Base-by-base conservation (phyloP, 1,139 yeast species). In the Saccharomyces hybrid region DNA sequence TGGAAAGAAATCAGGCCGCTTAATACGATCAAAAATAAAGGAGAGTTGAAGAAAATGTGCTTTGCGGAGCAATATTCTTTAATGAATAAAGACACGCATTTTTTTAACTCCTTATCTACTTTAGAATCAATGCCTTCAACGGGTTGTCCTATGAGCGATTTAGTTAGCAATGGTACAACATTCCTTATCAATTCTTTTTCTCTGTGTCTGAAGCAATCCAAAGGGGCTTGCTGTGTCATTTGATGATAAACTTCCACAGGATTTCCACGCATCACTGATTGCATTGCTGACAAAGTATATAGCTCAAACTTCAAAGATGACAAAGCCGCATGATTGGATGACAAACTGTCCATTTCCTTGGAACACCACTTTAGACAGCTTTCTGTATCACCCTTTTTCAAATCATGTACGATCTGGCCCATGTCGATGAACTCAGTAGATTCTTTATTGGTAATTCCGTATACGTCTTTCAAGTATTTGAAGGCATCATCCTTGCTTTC, bases 1-100 rank as follows among this genome's bases (percentile, higher is more conserved):
- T 95, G 95, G 55, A 88, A 74, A 49, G 91, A 85, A 23, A 86
- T 75, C 51, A 81, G 79, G 1, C 96, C 93, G 0, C 95, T 84
- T 50, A 86, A 72, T 1, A 85, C 72, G 11, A 87, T 78, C 60
- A 84, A 78, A 67, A 82, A 84, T 32, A 88, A 68, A 0, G 95
- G 87, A 0, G 95, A 85, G 57, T 85, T 88, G 25, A 84, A 81
- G 1, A 88, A 79, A 38, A 87, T 73, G 3, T 83, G 82, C 62
- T 84, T 71, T 51, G 79, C 73, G 11, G 82, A 75, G 64, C 96
- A 87, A 62, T 78, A 88, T 59, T 84, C 88, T 7, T 83, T 78
- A 3, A 84, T 78, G 62, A 88, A 82, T 60, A 82, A 78, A 51
- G 76, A 53, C 2, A 63, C 57, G 53, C 70, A 67, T 29, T 59